phyloP scores from a whole-genome alignment of 2,329 filamentous ascomycete genomes.

The Pseudogymnoascus verrucosus region DNA sequence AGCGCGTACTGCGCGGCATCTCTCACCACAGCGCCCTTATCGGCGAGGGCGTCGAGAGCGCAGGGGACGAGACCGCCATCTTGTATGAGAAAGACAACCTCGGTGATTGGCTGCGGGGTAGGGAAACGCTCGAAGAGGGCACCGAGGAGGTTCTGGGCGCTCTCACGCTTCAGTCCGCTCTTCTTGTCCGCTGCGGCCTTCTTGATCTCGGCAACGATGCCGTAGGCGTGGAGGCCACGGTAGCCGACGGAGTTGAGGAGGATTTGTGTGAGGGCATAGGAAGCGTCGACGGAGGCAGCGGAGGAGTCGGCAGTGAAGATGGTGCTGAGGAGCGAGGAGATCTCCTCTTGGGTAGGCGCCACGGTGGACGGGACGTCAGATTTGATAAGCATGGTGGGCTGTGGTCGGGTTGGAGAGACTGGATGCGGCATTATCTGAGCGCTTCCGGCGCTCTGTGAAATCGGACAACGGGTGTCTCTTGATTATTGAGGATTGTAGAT shows the following conservation, averaged over 20 bases:
- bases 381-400: slow-evolving; percentile 41
- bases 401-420: slow-evolving; percentile 32
- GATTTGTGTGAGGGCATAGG: slow-evolving; percentile 56
- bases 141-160: slow-evolving; percentile 89
- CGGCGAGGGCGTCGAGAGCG: slow-evolving; percentile 77
- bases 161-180: slow-evolving; percentile 74
- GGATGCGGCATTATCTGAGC: slow-evolving; percentile 40
- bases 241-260: slow-evolving; percentile 58
- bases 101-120: slow-evolving; percentile 64
- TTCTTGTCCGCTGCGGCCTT: slow-evolving; percentile 93
- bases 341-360: slow-evolving; percentile 57
- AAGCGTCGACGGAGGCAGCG: slow-evolving; percentile 50
- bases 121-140: slow-evolving; percentile 90
- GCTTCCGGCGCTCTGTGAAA: slow-evolving; percentile 10
- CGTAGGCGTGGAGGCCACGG: slow-evolving; percentile 53
- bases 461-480: background rate
- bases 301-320: slow-evolving; percentile 54
- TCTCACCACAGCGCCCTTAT: slow-evolving; percentile 82
- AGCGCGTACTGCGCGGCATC: slow-evolving; percentile 92
- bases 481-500: background rate
- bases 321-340: slow-evolving; percentile 55
- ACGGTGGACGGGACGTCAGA: slow-evolving; percentile 28
- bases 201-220: slow-evolving; percentile 53
- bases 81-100: slow-evolving; percentile 75
- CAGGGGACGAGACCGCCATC: slow-evolving; percentile 64